A percentile compares a stretch with the other conserved stretches of the same genome.
These are phyloP conservation scores for Penicillium paxilli DNA, from an alignment of 495 filamentous ascomycete genomes.

Conservation along the genomic window DNA sequence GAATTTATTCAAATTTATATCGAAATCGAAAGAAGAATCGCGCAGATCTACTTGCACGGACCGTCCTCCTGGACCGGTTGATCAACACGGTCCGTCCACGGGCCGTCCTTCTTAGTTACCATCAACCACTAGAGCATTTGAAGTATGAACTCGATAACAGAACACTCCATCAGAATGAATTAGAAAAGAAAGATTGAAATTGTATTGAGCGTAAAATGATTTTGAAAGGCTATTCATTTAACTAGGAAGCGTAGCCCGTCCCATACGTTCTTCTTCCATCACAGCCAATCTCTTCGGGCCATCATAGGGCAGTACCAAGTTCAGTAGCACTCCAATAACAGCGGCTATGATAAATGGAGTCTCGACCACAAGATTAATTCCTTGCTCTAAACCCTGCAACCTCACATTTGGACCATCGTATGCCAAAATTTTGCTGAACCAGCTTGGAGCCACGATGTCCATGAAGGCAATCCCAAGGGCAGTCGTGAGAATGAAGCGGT, in stretches of 20 bases:
- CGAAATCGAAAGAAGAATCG: too few species aligned
- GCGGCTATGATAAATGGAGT: slow-evolving; percentile 64
- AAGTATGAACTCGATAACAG: too few species aligned
- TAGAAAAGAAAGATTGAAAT: too few species aligned
- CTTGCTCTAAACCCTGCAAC: slow-evolving; percentile 74
- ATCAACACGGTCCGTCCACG: slow-evolving; percentile 4
- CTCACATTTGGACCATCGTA: slow-evolving; percentile 61
- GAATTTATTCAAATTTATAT: too few species aligned
- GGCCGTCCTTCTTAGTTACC: too few species aligned
- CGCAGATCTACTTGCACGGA: too few species aligned
- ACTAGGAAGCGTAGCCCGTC: slow-evolving; percentile 7
- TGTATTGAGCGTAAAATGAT: too few species aligned
- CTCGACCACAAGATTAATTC: slow-evolving; percentile 73
- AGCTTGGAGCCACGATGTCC: slow-evolving; percentile 73
- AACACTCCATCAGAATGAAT: too few species aligned
- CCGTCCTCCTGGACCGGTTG: background rate
- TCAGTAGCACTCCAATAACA: slow-evolving; percentile 65
- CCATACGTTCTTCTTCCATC: background rate
- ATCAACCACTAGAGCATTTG: too few species aligned
- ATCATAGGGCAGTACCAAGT: slow-evolving; percentile 52
- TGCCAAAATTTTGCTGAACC: slow-evolving; percentile 69
- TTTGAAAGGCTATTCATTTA: background rate
- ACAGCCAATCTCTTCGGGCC: slow-evolving; percentile 2
- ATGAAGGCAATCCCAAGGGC: slow-evolving; percentile 70
- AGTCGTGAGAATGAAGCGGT: slow-evolving; percentile 79